Base-by-base conservation (phyloP, 306 rosid species). In the Castanea sativa region DNA sequence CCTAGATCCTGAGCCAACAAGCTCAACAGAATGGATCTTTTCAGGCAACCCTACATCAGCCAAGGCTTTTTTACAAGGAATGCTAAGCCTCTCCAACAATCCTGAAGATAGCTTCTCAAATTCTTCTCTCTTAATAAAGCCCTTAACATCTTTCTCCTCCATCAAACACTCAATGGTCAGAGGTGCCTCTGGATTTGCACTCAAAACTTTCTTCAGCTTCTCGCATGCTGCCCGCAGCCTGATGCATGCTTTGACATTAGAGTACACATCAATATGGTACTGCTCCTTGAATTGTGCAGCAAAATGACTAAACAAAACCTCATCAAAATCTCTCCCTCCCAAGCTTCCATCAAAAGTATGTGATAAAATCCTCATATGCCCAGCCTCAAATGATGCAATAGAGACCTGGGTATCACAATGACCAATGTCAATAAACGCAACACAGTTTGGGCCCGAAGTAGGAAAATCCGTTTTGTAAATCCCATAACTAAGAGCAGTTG, bases 91-190 rank as follows among this genome's bases (percentile, higher is more conserved):
- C 77, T 91, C 89, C 76, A 93, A 76, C 71, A 96, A 85, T 63
- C 84, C 91, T 3, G 90, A 86, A 79, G 93, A 81, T 69, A 96
- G 89, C 75, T 78, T 87, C 91, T 96, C 99, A 72, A 91, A 96
- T 75, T 96, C 99, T 78, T 96, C 99, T 87, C 99, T 90, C 25
- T 91, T 90, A 75, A 96, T 90, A 70, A 83, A 90, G 7, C 96
- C 99, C 89, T 87, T 91, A 29, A 96, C 99, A 85, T 96, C 99
- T 87, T 89, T 96, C 91, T 96, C 99, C 70, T 96, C 99, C 99
- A 96, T 90, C 79, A 96, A 82, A 76, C 99, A 96, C 87, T 96
- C 99, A 1, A 96, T 96, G 73, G 88, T 96, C 74, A 96, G 90
- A 83, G 98, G 92, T 73, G 97, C 99, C 90, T 91, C 99, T 1